Conservation (phyloP, 1,284 basidiomycete genomes). For the Stygiomarasmius scandens region DNA sequence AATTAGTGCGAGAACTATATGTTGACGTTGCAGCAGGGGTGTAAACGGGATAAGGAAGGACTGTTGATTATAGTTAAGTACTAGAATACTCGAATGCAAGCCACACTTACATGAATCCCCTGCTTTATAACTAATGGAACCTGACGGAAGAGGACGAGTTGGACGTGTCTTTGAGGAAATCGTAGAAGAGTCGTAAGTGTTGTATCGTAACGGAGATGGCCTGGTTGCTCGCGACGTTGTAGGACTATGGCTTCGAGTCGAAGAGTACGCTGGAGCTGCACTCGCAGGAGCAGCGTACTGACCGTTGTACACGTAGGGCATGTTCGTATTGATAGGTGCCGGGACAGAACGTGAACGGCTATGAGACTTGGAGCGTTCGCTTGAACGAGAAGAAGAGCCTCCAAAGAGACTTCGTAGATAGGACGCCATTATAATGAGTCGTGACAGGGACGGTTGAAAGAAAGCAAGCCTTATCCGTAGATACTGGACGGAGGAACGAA, state of each 20-base stretch:
- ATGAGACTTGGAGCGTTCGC: constrained; percentile 14
- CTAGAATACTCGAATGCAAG: not conserved
- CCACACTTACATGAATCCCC: constrained; percentile 18
- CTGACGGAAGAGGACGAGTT: constrained; percentile 13
- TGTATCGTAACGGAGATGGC: constrained; percentile 21
- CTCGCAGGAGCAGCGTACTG: constrained; percentile 5
- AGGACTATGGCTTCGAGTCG: constrained; percentile 6
- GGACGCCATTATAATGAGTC: constrained; percentile 11
- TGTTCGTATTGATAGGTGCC: constrained; percentile 4
- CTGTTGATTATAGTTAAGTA: constrained; percentile 4
- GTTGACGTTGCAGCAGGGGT: constrained; percentile 18
- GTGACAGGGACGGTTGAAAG: not conserved
- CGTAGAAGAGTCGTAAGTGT: constrained; percentile 19
- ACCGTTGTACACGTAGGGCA: constrained; percentile 8
- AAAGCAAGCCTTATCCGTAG: not conserved
- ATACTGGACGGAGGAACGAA: not conserved
- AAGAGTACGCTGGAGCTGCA: constrained; percentile 4
- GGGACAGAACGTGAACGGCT: constrained; percentile 11
- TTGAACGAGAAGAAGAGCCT: constrained; percentile 7
- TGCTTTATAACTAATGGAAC: constrained; percentile 19
- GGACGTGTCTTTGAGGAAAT: constrained; percentile 14
- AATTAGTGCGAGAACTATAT: constrained; percentile 19
- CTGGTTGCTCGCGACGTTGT: constrained; percentile 12
- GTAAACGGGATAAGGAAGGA: constrained; percentile 22
- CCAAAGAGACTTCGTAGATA: constrained; percentile 15